Base-by-base conservation (phyloP, 2,329 filamentous ascomycete genomes). In the Aurifilum marmelostoma region DNA sequence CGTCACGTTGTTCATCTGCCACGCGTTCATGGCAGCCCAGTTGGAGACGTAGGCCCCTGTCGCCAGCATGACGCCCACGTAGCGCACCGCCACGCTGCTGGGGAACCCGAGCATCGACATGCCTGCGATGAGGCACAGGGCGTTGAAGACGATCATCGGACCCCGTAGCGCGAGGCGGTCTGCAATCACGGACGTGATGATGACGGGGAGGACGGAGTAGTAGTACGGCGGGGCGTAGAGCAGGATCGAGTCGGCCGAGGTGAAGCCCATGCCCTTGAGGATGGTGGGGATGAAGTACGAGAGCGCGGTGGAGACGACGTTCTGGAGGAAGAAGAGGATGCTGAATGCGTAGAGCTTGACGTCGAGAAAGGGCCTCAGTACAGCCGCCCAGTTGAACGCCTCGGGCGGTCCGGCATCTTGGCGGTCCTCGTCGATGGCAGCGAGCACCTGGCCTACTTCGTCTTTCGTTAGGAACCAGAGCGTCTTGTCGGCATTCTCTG, bases 31-130 rank as follows among this genome's bases (percentile, higher is more conserved):
- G 0, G 88, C 89, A 0, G 89, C 89, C 89, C 89, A 91, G 72
- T 92, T 92, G 4, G 85, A 87, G 4, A 91, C 84, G 72, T 91
- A 91, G 0, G 89, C 88, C 0, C 89, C 89, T 0, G 89, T 91
- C 0, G 89, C 88, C 1, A 92, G 82, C 76, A 86, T 91, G 0
- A 87, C 88, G 11, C 89, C 89, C 39, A 89, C 80, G 71, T 91
- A 91, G 62, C 89, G 84, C 3, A 88, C 87, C 0, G 87, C 81
- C 65, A 89, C 85, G 67, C 89, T 83, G 18, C 80, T 78, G 0
- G 85, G 80, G 74, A 91, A 89, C 1, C 89, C 89, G 4, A 91
- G 82, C 85, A 91, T 88, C 72, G 85, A 82, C 76, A 91, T 91
- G 2, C 89, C 89, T 0, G 83, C 79, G 69, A 91, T 87, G 8